phyloP scores from a whole-genome alignment of 169 alveolate genomes.

The Cryptosporidium tyzzeri region DNA sequence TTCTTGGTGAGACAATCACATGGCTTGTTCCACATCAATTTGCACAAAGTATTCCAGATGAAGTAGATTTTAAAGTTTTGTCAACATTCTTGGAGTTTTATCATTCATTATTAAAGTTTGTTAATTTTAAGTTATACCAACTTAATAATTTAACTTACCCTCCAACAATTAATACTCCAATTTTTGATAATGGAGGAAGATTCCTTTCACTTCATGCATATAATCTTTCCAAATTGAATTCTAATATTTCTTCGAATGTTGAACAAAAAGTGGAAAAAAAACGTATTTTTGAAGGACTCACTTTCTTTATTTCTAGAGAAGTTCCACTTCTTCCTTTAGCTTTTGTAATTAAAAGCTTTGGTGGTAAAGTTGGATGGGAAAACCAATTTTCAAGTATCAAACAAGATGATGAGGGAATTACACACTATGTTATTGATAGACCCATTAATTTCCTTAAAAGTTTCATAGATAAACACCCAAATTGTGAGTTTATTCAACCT shows the following conservation, averaged over 20 bases:
- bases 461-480: slow-evolving; percentile 73
- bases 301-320: slow-evolving; percentile 91
- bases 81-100: slow-evolving; percentile 93
- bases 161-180: slow-evolving; percentile 65
- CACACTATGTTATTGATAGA: slow-evolving; percentile 93
- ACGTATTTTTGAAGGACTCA: slow-evolving; percentile 86
- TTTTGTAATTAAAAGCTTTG: slow-evolving; percentile 89
- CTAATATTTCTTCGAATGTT: slow-evolving; percentile 79
- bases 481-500: slow-evolving; percentile 93
- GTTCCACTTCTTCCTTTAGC: slow-evolving; percentile 92
- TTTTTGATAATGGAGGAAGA: slow-evolving; percentile 64
- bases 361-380: slow-evolving; percentile 89
- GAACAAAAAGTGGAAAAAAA: slow-evolving; percentile 78
- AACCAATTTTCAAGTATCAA: slow-evolving; percentile 81
- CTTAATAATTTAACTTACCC: slow-evolving; percentile 89
- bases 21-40: slow-evolving; percentile 98
- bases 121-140: slow-evolving; percentile 91
- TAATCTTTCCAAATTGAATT: slow-evolving; percentile 77
- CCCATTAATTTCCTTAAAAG: slow-evolving; percentile 83
- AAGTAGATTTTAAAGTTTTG: slow-evolving; percentile 96
- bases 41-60: slow-evolving; percentile 94
- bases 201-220: slow-evolving; percentile 25
- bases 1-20: slow-evolving; percentile 93
- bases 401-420: slow-evolving; percentile 84
- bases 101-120: slow-evolving; percentile 90